Base-by-base conservation (phyloP, 1,284 basidiomycete genomes). In the Rhodotorula sp. region DNA sequence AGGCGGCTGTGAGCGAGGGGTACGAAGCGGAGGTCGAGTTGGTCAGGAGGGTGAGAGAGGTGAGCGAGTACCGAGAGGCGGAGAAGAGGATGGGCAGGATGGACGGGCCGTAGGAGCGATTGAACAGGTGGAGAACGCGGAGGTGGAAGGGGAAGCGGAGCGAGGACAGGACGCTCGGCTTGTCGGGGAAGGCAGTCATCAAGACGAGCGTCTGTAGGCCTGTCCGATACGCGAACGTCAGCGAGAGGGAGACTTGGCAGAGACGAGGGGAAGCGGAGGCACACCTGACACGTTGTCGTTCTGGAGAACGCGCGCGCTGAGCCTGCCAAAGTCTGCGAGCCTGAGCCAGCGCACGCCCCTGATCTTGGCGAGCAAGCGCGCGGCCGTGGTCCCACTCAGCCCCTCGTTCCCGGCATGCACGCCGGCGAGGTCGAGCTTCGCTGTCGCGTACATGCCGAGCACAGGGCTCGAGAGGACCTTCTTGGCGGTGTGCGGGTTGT, bases 141-240 rank as follows among this genome's bases (percentile, higher is more conserved):
- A 72, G 64, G 57, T 66, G 62, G 58, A 72, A 72, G 1, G 66
- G 70, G 36, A 72, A 34, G 39, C 32, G 24, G 24, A 72, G 56
- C n/a, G 60, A 20, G 24, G 27, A 30, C 54, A 72, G 47, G 1
- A 55, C 52, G 11, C 36, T 29, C 20, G 66, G 53, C 53, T 68
- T 68, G 53, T 72, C 70, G 20, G 70, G 70, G 32, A 72, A 72
- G 7, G 66, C 36, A 30, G 59, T 66, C 53, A 62, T 58, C 27
- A 72, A 54, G 20, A 57, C 30, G 30, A 72, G 60, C 10, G 60
- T 68, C 1, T 44, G 44, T 0, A 72, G 67, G 17, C 60, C 70
- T 71, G 56, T 11, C 15, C 2, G 10, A 3, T 0, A 4, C 30
- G 46, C 20, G 19, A 29, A 30, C 17, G 5, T 19, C 27, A 2